Evolutionary conservation across 2,329 filamentous ascomycete species (phyloP).

Genomic region (Microcyclospora tardicrescens): DNA sequence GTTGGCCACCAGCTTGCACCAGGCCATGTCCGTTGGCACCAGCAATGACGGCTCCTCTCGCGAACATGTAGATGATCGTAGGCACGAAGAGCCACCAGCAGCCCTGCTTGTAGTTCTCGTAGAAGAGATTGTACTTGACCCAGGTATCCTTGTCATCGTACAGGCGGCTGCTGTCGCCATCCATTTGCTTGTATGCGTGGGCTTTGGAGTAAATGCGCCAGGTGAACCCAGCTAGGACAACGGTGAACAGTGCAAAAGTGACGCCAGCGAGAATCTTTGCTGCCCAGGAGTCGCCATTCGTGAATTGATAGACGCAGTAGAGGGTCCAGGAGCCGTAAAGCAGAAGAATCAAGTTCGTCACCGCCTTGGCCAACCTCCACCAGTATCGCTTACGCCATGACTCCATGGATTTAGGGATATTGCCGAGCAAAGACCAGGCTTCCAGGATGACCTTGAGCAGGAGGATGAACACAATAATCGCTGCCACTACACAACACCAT

Average conservation of each 20-base stretch:
- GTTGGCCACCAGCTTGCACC: conserved; percentile 63
- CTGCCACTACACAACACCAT: conserved; percentile 74
- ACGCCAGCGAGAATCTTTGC: conserved; percentile 72
- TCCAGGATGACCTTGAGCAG: conserved; percentile 87
- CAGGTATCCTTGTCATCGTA: conserved; percentile 85
- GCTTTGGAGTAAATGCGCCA: conserved; percentile 73
- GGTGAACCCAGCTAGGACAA: conserved; percentile 66
- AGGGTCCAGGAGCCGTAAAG: conserved; percentile 92
- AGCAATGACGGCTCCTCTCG: conserved; percentile 75
- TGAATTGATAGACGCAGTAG: conserved; percentile 95
- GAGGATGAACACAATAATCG: conserved; percentile 73
- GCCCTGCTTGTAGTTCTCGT: conserved; percentile 84
- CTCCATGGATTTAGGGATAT: conserved; percentile 63
- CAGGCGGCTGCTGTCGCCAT: conserved; percentile 60
- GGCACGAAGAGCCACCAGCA: conserved; percentile 98
- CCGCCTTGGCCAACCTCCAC: conserved; percentile 76
- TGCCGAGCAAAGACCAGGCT: conserved; percentile 78
- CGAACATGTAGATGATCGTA: conserved; percentile 77
- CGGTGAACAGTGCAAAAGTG: conserved; percentile 70
- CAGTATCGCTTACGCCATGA: conserved; percentile 95
- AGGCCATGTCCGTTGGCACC: conserved; percentile 76
- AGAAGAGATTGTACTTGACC: conserved; percentile 95
- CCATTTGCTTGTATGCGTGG: conserved; percentile 55
- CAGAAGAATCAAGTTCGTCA: conserved; percentile 79
- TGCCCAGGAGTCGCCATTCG: conserved; percentile 84